Evolutionary conservation across 257 asterid genomes (phyloP).

Genomic region (Asclepias syriaca): DNA sequence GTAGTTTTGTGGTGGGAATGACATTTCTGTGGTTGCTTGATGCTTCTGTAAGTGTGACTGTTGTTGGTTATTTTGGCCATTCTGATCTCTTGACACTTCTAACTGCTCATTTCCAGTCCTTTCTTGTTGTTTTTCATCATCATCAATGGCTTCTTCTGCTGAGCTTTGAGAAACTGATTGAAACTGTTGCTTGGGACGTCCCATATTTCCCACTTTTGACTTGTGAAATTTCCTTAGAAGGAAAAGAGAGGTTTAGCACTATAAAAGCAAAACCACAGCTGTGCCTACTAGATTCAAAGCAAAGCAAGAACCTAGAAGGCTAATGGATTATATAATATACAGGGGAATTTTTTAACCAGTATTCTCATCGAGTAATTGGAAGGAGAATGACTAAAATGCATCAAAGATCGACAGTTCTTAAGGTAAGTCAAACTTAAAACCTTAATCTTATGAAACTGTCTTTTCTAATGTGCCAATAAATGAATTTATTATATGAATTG

Average conservation of each 20-base stretch:
- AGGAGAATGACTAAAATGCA: too few species aligned
- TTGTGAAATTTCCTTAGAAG: neutral
- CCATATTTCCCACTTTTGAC: constrained; percentile 9
- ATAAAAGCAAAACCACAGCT: neutral
- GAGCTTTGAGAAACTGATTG: constrained; percentile 11
- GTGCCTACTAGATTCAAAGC: neutral
- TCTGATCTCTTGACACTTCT: neutral
- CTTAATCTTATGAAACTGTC: too few species aligned
- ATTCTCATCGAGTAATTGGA: too few species aligned
- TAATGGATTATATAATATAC: neutral
- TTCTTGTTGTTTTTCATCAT: constrained; percentile 19
- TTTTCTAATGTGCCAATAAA: too few species aligned
- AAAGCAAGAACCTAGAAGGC: neutral
- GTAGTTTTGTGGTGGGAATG: neutral
- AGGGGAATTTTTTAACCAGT: too few species aligned
- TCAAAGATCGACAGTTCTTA: too few species aligned
- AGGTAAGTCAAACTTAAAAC: too few species aligned
- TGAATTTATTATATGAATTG: too few species aligned
- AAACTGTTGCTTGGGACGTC: constrained; percentile 11
- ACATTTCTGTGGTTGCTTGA: too few species aligned
- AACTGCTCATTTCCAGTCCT: constrained; percentile 3
- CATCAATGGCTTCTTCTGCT: constrained; percentile 23
- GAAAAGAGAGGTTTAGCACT: neutral
- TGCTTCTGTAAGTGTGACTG: neutral
- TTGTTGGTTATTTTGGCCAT: neutral